Evolutionary conservation across 176 grass and related monocot species (phyloP).

Genomic region (Cenchrus americanus): DNA sequence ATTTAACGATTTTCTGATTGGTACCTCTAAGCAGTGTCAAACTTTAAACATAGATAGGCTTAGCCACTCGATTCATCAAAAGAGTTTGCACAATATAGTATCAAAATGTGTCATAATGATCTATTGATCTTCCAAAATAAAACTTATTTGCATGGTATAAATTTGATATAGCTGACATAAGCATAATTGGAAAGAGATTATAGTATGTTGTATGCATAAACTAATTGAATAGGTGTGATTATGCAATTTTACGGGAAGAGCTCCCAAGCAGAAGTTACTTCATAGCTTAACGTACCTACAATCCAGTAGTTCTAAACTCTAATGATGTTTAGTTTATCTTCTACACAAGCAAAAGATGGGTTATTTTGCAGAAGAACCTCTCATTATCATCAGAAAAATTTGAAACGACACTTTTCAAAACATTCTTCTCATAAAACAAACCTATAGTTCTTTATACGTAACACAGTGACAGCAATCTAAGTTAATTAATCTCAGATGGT

Average conservation of each 20-base stretch:
- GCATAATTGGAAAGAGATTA: not conserved
- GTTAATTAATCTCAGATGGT: slow-evolving; percentile 37
- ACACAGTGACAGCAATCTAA: not conserved
- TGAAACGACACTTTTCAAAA: not conserved
- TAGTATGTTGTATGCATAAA: not conserved
- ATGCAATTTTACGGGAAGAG: not conserved
- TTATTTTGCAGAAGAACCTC: not conserved
- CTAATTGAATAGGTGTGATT: not conserved
- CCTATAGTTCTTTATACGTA: not conserved
- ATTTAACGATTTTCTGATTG: not conserved
- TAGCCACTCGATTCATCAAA: not conserved
- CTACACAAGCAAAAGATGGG: not conserved
- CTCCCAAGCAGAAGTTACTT: not conserved
- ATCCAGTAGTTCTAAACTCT: not conserved
- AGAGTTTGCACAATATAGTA: not conserved
- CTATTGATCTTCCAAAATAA: not conserved
- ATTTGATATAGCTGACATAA: not conserved
- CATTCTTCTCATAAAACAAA: not conserved
- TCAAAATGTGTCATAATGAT: not conserved
- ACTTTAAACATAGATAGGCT: not conserved
- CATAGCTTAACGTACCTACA: slow-evolving; percentile 3
- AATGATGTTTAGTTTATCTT: slow-evolving; percentile 2
- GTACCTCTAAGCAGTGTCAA: not conserved
- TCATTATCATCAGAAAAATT: not conserved
- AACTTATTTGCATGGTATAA: slow-evolving; percentile 1